phyloP scores from a whole-genome alignment of 805 yeast species.

The Candida tallmaniae region DNA sequence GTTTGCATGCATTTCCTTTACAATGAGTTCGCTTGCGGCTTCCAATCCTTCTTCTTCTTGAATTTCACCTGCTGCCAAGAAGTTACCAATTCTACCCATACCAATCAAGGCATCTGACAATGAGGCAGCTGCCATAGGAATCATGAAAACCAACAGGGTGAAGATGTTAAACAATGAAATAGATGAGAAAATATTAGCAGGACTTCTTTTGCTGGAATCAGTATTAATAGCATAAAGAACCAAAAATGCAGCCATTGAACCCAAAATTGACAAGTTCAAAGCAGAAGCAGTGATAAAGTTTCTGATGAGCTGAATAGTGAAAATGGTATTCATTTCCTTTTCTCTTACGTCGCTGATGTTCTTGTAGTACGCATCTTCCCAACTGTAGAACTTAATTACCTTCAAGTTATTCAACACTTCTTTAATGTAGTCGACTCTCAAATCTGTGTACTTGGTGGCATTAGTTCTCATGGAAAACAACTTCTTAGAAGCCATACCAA shows the following conservation, averaged over 20 bases:
- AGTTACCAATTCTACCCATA: constrained; percentile 50
- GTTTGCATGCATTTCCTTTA: constrained; percentile 20
- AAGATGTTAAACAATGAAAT: constrained; percentile 62
- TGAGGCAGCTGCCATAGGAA: constrained; percentile 67
- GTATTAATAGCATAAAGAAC: constrained; percentile 30
- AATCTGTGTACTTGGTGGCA: constrained; percentile 68
- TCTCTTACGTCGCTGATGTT: constrained; percentile 52
- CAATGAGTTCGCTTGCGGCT: constrained; percentile 20
- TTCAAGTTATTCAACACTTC: constrained; percentile 78
- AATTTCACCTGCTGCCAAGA: constrained; percentile 42
- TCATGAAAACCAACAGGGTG: constrained; percentile 57
- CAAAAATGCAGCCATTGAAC: constrained; percentile 57
- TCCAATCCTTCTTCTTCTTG: constrained; percentile 28
- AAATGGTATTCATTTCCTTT: constrained; percentile 58
- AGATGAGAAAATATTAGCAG: constrained; percentile 68
- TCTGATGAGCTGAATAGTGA: constrained; percentile 60
- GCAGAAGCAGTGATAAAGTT: constrained; percentile 61
- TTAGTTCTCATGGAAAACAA: constrained; percentile 52
- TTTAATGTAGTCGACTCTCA: constrained; percentile 68
- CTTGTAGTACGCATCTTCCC: constrained; percentile 78
- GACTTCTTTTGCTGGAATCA: constrained; percentile 31
- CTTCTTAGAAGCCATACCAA: constrained; percentile 45
- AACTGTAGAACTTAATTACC: constrained; percentile 81
- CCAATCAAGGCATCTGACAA: constrained; percentile 66
- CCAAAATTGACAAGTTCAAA: constrained; percentile 60